Evolutionary conservation across 345 rosid genomes (phyloP).

Genomic region (Luvunga scandens): DNA sequence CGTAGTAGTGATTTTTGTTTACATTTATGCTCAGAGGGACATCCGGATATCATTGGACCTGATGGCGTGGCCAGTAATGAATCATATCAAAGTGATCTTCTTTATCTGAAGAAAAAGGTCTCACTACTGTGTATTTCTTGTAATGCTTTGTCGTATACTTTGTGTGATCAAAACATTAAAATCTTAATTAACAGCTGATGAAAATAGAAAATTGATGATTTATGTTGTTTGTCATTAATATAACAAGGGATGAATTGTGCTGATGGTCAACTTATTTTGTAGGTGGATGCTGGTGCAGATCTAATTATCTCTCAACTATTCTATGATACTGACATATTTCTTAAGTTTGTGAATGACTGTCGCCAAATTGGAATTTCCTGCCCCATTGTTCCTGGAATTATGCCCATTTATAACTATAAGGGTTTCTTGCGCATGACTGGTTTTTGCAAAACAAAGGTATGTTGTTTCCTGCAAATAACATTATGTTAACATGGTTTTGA

Average conservation of each 20-base stretch:
- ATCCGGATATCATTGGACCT: slow-evolving; percentile 78
- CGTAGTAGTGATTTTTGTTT: neutral
- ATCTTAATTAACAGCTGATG: neutral
- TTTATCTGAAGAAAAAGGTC: slow-evolving; percentile 87
- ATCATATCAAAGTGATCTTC: slow-evolving; percentile 78
- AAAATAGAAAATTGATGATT: neutral
- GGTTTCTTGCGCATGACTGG: slow-evolving; percentile 96
- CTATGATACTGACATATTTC: slow-evolving; percentile 88
- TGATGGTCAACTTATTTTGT: slow-evolving; percentile 18
- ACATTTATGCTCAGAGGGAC: slow-evolving; percentile 59
- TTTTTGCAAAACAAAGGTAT: slow-evolving; percentile 92
- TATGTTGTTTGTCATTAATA: neutral
- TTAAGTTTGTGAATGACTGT: slow-evolving; percentile 92
- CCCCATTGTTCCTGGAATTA: slow-evolving; percentile 95
- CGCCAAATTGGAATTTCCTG: slow-evolving; percentile 81
- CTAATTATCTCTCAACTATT: slow-evolving; percentile 80
- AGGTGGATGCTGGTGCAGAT: slow-evolving; percentile 99
- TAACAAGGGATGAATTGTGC: neutral
- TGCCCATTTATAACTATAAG: slow-evolving; percentile 94
- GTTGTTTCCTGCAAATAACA: neutral
- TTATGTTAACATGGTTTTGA: neutral
- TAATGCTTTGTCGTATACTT: neutral
- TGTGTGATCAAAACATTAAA: neutral
- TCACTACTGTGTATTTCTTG: neutral
- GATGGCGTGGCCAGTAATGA: slow-evolving; percentile 71